Evolutionary conservation across 1,284 basidiomycete genomes (phyloP).

Genomic region (Leccinum colubrinum): DNA sequence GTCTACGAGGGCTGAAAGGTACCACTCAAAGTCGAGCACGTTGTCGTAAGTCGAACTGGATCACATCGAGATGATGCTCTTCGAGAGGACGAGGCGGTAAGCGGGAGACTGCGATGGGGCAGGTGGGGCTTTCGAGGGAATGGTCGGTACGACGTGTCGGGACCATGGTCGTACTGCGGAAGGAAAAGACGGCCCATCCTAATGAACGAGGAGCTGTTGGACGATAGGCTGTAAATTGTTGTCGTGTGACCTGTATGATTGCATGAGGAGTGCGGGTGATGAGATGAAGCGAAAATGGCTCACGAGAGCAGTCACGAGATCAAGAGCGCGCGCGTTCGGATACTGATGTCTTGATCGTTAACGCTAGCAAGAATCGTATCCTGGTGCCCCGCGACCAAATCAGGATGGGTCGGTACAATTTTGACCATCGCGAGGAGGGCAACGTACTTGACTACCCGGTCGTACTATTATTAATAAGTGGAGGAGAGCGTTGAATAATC

Average conservation of each 20-base stretch:
- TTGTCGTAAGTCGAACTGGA: slow-evolving; percentile 84
- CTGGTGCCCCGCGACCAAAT: slow-evolving; percentile 90
- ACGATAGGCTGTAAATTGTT: slow-evolving; percentile 87
- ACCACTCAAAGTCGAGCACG: slow-evolving; percentile 95
- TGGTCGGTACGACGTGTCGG: slow-evolving; percentile 44
- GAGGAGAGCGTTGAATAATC: slow-evolving; percentile 7
- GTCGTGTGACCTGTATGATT: slow-evolving; percentile 62
- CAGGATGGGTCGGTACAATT: slow-evolving; percentile 91
- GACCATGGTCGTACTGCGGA: slow-evolving; percentile 63
- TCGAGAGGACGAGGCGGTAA: slow-evolving; percentile 81
- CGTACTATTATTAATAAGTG: slow-evolving; percentile 19
- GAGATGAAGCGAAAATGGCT: slow-evolving; percentile 19
- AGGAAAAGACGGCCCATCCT: slow-evolving; percentile 50
- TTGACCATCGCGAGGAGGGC: slow-evolving; percentile 93
- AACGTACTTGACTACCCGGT: slow-evolving; percentile 86
- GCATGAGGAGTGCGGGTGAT: slow-evolving; percentile 1
- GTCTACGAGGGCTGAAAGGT: slow-evolving; percentile 89
- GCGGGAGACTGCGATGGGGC: slow-evolving; percentile 68
- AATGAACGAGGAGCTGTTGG: slow-evolving; percentile 78
- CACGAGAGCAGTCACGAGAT: slow-evolving; percentile 93
- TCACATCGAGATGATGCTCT: slow-evolving; percentile 81
- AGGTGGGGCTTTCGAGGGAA: slow-evolving; percentile 39
- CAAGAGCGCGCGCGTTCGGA: slow-evolving; percentile 89
- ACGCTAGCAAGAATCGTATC: slow-evolving; percentile 89
- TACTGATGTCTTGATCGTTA: slow-evolving; percentile 92